Conservation (phyloP, 2,329 filamentous ascomycete genomes). For the Aspergillus sp. region DNA sequence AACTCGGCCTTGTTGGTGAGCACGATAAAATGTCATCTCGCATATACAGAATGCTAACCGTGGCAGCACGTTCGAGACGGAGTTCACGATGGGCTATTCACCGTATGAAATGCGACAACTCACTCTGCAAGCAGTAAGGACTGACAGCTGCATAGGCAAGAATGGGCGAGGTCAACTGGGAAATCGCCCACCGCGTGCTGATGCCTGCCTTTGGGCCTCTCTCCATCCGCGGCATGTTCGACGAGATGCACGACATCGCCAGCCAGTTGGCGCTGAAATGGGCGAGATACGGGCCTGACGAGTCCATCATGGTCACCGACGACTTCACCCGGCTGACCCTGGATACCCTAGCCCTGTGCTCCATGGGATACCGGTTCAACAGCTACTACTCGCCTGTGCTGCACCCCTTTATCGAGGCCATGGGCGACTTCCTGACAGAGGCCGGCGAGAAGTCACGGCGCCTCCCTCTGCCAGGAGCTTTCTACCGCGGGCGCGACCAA, state of each 20-base stretch:
- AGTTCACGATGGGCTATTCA: conserved; percentile 64
- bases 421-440: conserved; percentile 62
- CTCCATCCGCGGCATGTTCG: conserved; percentile 10
- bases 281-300: neutral
- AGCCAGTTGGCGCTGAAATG: conserved; percentile 9
- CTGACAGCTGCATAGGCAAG: conserved; percentile 14
- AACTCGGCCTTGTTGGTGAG: neutral
- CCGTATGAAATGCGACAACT: conserved; percentile 23
- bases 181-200: conserved; percentile 38
- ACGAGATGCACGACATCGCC: conserved; percentile 11
- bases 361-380: conserved; percentile 72
- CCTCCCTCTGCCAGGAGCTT: conserved; percentile 45
- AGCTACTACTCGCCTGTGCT: conserved; percentile 65
- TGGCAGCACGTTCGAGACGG: neutral
- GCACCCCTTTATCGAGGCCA: conserved; percentile 69
- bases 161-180: conserved; percentile 58
- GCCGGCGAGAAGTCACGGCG: conserved; percentile 52
- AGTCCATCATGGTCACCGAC: conserved; percentile 58
- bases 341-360: conserved; percentile 69
- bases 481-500: conserved; percentile 33
- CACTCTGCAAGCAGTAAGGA: too few relatives aligned
- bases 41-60: too few relatives aligned
- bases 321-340: conserved; percentile 73
- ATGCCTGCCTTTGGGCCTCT: conserved; percentile 14
- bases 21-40: too few relatives aligned